These are phyloP conservation scores for Tolypocladium album DNA, from an alignment of 2,329 filamentous ascomycete species.

Conservation along the genomic window DNA sequence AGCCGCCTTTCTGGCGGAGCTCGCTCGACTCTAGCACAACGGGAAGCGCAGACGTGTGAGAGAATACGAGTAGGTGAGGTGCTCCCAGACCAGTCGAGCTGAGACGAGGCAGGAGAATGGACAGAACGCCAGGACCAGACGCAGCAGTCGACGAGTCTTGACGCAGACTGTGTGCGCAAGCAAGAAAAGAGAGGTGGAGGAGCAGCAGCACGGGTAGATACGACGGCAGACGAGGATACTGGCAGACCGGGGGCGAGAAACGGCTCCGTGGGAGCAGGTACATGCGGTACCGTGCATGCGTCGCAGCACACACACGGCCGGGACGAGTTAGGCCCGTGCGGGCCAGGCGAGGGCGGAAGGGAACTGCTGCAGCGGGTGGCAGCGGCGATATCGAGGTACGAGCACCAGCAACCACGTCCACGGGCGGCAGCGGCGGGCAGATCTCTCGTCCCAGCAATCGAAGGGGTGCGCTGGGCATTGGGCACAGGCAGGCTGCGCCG, in stretches of 20 bases:
- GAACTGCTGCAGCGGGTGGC: neutral
- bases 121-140: neutral
- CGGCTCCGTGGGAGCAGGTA: neutral
- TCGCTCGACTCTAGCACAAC: neutral
- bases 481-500: neutral
- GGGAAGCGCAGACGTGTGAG: neutral
- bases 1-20: neutral
- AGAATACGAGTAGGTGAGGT: neutral
- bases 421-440: neutral
- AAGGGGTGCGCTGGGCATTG: neutral
- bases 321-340: neutral
- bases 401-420: neutral
- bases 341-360: neutral
- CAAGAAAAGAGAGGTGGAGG: neutral
- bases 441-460: neutral
- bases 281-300: neutral
- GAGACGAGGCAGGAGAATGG: neutral
- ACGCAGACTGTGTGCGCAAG: neutral
- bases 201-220: neutral
- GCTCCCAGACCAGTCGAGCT: neutral
- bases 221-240: neutral
- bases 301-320: neutral
- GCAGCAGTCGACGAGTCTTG: neutral
- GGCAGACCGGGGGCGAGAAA: neutral
- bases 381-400: too few species aligned